Evolutionary conservation across 495 filamentous ascomycete genomes (phyloP).

Genomic region (Sporormia fimetaria): DNA sequence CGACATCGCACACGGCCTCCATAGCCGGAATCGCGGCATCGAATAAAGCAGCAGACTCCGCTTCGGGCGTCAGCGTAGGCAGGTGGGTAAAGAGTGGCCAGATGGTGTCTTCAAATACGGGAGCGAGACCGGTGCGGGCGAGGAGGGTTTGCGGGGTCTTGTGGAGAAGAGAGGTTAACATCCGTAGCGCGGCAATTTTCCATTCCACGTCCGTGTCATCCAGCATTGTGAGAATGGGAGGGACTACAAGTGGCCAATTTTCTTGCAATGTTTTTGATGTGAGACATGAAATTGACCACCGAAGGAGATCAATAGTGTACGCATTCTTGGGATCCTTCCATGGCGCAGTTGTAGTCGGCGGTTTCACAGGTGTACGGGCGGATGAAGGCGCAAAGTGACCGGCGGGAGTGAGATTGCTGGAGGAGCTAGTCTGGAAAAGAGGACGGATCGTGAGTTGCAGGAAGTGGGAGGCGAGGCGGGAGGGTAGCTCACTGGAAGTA

Average conservation of each 20-base stretch:
- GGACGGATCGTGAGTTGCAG: slow-evolving; percentile 36
- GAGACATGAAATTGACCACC: slow-evolving; percentile 56
- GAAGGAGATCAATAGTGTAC: slow-evolving; percentile 51
- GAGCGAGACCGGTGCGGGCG: slow-evolving; percentile 57
- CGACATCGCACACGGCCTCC: slow-evolving; percentile 43
- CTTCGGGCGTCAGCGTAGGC: slow-evolving; percentile 64
- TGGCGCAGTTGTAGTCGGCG: slow-evolving; percentile 43
- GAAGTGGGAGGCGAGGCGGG: slow-evolving; percentile 31
- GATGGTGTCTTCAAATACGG: slow-evolving; percentile 69
- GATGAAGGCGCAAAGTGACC: slow-evolving; percentile 32
- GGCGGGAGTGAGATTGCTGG: slow-evolving; percentile 32
- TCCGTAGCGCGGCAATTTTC: too few species aligned
- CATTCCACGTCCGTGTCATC: slow-evolving; percentile 30
- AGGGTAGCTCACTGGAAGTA: slow-evolving; percentile 35
- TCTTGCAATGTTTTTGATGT: too few species aligned
- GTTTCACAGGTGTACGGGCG: neutral
- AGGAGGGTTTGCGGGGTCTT: slow-evolving; percentile 44
- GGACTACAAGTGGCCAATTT: too few species aligned
- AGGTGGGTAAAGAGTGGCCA: slow-evolving; percentile 61
- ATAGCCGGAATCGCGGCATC: slow-evolving; percentile 56
- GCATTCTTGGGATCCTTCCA: slow-evolving; percentile 57
- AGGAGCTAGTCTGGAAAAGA: slow-evolving; percentile 25
- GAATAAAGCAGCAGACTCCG: slow-evolving; percentile 52
- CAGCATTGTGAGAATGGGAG: too few species aligned
- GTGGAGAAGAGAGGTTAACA: slow-evolving; percentile 52